These are phyloP conservation scores for Porogramme epimiltina DNA, from an alignment of 1,284 basidiomycete genomes.

Conservation along the genomic window DNA sequence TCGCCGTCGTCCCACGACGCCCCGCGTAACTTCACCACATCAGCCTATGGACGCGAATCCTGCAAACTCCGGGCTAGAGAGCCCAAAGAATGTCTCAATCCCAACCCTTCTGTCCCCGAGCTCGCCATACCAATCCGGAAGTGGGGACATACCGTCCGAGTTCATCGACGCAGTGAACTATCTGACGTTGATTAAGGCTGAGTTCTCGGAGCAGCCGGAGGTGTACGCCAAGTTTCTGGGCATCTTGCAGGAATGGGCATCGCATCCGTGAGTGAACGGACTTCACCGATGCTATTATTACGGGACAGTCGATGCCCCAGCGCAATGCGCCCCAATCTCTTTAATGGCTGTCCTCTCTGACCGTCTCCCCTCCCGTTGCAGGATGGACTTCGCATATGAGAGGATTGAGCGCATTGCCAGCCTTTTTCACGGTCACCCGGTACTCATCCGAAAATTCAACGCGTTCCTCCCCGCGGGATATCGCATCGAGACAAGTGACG, in stretches of 20 bases:
- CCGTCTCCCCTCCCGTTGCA: slow-evolving; percentile 36
- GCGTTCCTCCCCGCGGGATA: slow-evolving; percentile 96
- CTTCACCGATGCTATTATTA: too few species aligned
- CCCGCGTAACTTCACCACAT: background rate
- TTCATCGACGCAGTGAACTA: slow-evolving; percentile 55
- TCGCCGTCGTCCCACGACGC: background rate
- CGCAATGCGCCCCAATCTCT: too few species aligned
- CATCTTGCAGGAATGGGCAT: slow-evolving; percentile 99
- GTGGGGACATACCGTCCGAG: slow-evolving; percentile 26
- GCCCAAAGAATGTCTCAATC: too few species aligned
- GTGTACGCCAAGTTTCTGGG: slow-evolving; percentile 96
- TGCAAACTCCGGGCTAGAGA: too few species aligned
- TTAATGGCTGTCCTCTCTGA: background rate
- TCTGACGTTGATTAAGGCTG: slow-evolving; percentile 89
- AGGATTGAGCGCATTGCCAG: slow-evolving; percentile 95
- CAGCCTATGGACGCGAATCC: too few species aligned
- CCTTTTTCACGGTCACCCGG: slow-evolving; percentile 89
- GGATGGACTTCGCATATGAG: slow-evolving; percentile 91
- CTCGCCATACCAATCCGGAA: background rate
- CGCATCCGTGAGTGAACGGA: slow-evolving; percentile 74
- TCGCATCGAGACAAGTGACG: slow-evolving; percentile 79
- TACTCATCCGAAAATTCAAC: slow-evolving; percentile 96
- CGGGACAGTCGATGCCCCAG: too few species aligned
- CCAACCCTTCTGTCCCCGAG: background rate
- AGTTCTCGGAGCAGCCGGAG: slow-evolving; percentile 86